A percentile compares a stretch with the other conserved stretches of the same genome.
Evolutionary conservation across 768 basidiomycete genomes (phyloP).

Genomic region (Termitomyces sp.): DNA sequence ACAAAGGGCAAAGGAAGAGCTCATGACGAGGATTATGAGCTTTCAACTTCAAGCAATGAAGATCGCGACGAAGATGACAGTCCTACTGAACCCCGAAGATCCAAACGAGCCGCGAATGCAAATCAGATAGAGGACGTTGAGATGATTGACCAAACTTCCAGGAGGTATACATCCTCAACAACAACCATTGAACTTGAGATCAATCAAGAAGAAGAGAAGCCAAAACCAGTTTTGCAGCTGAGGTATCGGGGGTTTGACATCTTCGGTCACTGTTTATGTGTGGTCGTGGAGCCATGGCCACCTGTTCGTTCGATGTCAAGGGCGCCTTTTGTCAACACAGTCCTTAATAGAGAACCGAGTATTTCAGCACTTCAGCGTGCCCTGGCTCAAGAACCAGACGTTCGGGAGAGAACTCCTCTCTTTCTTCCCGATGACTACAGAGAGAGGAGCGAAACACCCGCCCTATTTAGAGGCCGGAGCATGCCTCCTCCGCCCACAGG

Average conservation of each 20-base stretch:
- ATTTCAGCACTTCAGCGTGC: conserved; percentile 26
- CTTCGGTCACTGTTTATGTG: conserved; percentile 67
- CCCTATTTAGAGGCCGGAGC: conserved; percentile 16
- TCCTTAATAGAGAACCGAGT: conserved; percentile 23
- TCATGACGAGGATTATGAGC: conserved; percentile 17
- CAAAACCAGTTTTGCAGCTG: conserved; percentile 62
- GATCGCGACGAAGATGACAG: conserved; percentile 3
- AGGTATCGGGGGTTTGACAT: conserved; percentile 68
- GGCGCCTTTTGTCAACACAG: conserved; percentile 17
- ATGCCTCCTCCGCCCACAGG: conserved; percentile 19
- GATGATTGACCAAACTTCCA: conserved; percentile 2
- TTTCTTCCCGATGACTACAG: conserved; percentile 64
- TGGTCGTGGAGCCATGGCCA: conserved; percentile 82
- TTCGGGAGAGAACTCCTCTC: conserved; percentile 52
- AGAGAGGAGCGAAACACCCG: conserved; percentile 30
- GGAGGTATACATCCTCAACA: neutral
- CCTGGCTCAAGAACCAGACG: conserved; percentile 11
- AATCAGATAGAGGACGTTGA: conserved; percentile 23
- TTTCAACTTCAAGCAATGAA: conserved; percentile 14
- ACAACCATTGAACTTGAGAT: conserved; percentile 37
- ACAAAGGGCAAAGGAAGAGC: conserved; percentile 30
- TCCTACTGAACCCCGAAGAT: conserved; percentile 3
- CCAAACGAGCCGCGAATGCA: conserved; percentile 3
- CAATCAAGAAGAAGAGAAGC: conserved; percentile 71
- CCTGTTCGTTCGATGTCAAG: conserved; percentile 32